Conservation (phyloP, 345 rosid species). For the Pugionium cornutum region DNA sequence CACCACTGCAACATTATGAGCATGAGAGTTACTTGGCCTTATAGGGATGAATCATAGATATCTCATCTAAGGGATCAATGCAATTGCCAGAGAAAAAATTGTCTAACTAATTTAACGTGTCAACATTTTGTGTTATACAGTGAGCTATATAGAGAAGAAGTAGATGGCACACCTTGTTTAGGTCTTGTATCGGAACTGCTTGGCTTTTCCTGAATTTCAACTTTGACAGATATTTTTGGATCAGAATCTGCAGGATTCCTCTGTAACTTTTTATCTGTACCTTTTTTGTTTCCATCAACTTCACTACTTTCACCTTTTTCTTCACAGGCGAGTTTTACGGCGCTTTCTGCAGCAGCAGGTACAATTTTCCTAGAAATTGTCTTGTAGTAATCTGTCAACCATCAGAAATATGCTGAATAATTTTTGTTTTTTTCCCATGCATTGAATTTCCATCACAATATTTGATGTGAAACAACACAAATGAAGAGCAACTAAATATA, state of each 20-base stretch:
- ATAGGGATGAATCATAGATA: background rate
- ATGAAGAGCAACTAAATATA: constrained; percentile 5
- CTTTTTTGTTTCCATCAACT: constrained; percentile 37
- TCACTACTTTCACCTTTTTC: constrained; percentile 39
- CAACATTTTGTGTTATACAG: constrained; percentile 6
- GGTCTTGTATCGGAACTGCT: constrained; percentile 60
- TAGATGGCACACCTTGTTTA: constrained; percentile 63
- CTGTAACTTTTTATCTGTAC: constrained; percentile 28
- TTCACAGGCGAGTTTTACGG: constrained; percentile 24
- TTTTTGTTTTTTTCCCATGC: background rate
- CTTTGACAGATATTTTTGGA: constrained; percentile 36
- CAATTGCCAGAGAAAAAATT: constrained; percentile 8
- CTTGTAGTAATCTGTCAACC: constrained; percentile 48
- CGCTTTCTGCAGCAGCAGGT: constrained; percentile 36
- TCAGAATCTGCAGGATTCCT: constrained; percentile 39
- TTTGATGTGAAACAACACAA: constrained; percentile 1
- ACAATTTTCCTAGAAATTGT: constrained; percentile 40
- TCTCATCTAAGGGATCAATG: constrained; percentile 1
- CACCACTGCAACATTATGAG: constrained; percentile 47
- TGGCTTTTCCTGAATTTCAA: constrained; percentile 55
- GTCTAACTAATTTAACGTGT: constrained; percentile 1
- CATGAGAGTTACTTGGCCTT: background rate
- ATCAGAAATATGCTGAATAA: constrained; percentile 20
- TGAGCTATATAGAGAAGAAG: constrained; percentile 13
- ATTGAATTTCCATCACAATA: constrained; percentile 19